Conservation (phyloP, 2,329 filamentous ascomycete species). For the Penicillium sp. region DNA sequence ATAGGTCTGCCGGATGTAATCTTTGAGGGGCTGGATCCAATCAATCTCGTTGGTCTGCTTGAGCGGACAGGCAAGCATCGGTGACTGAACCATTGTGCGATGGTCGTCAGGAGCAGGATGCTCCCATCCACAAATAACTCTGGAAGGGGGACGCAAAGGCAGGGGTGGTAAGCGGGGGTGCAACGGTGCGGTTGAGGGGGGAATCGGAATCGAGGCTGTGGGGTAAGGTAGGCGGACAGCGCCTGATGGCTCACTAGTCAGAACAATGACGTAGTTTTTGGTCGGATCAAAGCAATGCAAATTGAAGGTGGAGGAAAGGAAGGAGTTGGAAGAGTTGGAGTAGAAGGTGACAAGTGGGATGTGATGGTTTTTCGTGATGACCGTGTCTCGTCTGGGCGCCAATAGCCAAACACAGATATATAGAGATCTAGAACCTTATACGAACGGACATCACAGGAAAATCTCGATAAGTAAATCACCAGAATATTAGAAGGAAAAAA, state of each 20-base stretch:
- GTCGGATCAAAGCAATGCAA: neutral
- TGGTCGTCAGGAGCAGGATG: slow-evolving; percentile 34
- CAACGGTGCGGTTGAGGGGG: slow-evolving; percentile 15
- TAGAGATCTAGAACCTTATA: neutral
- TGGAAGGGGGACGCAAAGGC: slow-evolving; percentile 1
- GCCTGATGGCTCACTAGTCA: neutral
- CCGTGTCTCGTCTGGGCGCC: slow-evolving; percentile 13
- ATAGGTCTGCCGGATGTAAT: slow-evolving; percentile 89
- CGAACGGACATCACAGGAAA: neutral
- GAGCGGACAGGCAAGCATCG: slow-evolving; percentile 92
- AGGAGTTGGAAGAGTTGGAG: slow-evolving; percentile 1
- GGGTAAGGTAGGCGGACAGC: slow-evolving; percentile 20
- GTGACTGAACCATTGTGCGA: slow-evolving; percentile 71
- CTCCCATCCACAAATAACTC: slow-evolving; percentile 32
- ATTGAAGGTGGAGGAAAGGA: slow-evolving; percentile 4
- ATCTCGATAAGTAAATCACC: neutral
- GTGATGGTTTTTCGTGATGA: slow-evolving; percentile 17
- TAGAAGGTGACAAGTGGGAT: slow-evolving; percentile 21
- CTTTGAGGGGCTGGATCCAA: slow-evolving; percentile 89
- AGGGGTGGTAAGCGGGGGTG: slow-evolving; percentile 13
- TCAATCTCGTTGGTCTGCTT: slow-evolving; percentile 97
- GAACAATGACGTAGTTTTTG: slow-evolving; percentile 21
- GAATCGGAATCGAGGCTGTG: slow-evolving; percentile 22
- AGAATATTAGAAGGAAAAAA: neutral
- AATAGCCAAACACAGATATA: slow-evolving; percentile 2